phyloP scores from a whole-genome alignment of 1,139 yeast species.

The Hyphopichia khmerensis region DNA sequence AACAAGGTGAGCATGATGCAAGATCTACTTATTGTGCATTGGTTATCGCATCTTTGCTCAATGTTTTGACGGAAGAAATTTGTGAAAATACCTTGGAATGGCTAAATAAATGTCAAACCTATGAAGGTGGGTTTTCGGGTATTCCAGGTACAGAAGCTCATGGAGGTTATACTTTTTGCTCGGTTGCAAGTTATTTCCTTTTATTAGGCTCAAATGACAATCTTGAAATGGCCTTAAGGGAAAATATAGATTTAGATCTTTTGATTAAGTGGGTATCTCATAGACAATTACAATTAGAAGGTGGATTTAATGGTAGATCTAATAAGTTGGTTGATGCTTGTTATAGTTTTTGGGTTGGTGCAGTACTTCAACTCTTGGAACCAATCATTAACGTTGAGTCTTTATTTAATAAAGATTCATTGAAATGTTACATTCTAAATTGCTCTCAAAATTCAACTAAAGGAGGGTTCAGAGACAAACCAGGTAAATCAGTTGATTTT shows the following conservation, averaged over 20 bases:
- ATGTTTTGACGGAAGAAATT: constrained; percentile 64
- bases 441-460: constrained; percentile 62
- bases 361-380: constrained; percentile 64
- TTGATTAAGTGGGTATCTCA: constrained; percentile 65
- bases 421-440: constrained; percentile 64
- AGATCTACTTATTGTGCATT: constrained; percentile 87
- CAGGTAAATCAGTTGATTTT: constrained; percentile 75
- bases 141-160: constrained; percentile 86
- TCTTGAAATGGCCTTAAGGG: constrained; percentile 11
- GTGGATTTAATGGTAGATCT: constrained; percentile 86
- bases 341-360: constrained; percentile 96
- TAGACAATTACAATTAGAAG: constrained; percentile 72
- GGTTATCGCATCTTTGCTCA: constrained; percentile 66
- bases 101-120: constrained; percentile 77
- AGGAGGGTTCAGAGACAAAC: constrained; percentile 90
- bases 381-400: constrained; percentile 28
- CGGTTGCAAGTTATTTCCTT: constrained; percentile 67
- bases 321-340: constrained; percentile 96
- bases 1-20: constrained; percentile 82
- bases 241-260: constrained; percentile 35
- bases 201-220: constrained; percentile 28
- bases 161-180: constrained; percentile 95
- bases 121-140: constrained; percentile 95
- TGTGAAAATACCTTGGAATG: constrained; percentile 54
- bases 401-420: constrained; percentile 52